Percentiles rank a stretch among this genome's conserved stretches.
Evolutionary conservation across 2,329 filamentous ascomycete genomes (phyloP).

Genomic region (Raffaelea arxii): DNA sequence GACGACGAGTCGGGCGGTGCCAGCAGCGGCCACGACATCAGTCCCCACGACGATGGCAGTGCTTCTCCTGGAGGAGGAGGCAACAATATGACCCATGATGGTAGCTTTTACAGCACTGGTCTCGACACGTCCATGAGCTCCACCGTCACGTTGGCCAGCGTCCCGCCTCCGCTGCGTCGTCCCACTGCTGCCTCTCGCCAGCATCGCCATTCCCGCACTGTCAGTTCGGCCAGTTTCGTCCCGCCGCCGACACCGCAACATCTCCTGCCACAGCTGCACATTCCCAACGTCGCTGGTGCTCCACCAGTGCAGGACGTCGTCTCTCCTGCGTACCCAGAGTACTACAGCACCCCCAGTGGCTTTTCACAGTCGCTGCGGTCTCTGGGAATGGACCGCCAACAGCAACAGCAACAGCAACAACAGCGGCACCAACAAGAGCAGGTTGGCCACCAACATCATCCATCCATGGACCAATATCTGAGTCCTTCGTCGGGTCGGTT

Average conservation of each 20-base stretch:
- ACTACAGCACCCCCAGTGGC: conserved; percentile 21
- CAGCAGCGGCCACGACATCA: conserved; percentile 46
- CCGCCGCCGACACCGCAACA: not conserved
- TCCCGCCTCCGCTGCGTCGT: not conserved
- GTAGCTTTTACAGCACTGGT: too few relatives aligned
- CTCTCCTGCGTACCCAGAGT: conserved; percentile 13
- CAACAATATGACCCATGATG: too few relatives aligned
- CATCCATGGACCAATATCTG: conserved; percentile 30
- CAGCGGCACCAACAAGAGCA: not conserved
- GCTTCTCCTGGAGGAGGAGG: too few relatives aligned
- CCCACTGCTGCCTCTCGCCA: not conserved
- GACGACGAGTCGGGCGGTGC: conserved; percentile 62
- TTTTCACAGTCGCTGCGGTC: conserved; percentile 40
- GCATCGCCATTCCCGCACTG: too few relatives aligned
- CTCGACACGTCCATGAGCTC: too few relatives aligned
- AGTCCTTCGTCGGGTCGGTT: conserved; percentile 31
- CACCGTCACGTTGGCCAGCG: not conserved
- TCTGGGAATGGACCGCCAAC: conserved; percentile 10
- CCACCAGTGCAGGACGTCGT: conserved; percentile 12
- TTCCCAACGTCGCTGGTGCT: conserved; percentile 12
- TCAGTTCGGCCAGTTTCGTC: too few relatives aligned
- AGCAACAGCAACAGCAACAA: not conserved
- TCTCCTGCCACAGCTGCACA: conserved; percentile 4
- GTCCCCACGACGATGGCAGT: conserved; percentile 52
- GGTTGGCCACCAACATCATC: not conserved